Evolutionary conservation across 1,284 basidiomycete species (phyloP).

Genomic region (Calocybe gambosa): DNA sequence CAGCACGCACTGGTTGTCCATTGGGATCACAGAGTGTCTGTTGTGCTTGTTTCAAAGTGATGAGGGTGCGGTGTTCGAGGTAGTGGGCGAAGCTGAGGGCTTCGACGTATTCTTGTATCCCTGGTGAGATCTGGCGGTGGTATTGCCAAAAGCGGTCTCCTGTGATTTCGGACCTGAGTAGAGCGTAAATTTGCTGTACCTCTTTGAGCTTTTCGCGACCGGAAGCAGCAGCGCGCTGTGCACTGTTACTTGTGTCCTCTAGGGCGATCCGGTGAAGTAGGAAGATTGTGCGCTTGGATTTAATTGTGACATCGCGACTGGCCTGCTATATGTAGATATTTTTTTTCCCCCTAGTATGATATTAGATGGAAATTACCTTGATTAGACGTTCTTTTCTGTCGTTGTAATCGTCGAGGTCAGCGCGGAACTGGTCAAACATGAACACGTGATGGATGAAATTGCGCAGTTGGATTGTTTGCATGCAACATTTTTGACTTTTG

Average conservation of each 20-base stretch:
- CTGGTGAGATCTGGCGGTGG: constrained; percentile 69
- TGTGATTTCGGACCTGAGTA: constrained; percentile 58
- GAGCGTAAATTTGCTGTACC: constrained; percentile 61
- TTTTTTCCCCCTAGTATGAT: no score
- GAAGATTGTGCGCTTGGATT: constrained; percentile 96
- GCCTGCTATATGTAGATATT: no score
- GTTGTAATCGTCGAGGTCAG: constrained; percentile 68
- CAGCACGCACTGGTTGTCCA: constrained; percentile 51
- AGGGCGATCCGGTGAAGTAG: constrained; percentile 77
- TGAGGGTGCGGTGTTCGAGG: constrained; percentile 66
- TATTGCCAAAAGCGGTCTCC: constrained; percentile 80
- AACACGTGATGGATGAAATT: constrained; percentile 13
- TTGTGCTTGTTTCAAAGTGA: constrained; percentile 71
- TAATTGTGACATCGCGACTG: constrained; percentile 82
- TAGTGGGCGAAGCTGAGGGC: constrained; percentile 88
- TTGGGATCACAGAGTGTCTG: constrained; percentile 50
- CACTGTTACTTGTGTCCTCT: constrained; percentile 38
- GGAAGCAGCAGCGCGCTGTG: constrained; percentile 43
- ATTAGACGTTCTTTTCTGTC: constrained; percentile 78
- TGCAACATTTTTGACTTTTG: not conserved
- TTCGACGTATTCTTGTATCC: constrained; percentile 91
- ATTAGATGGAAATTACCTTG: constrained; percentile 62
- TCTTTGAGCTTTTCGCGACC: constrained; percentile 67
- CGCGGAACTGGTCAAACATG: constrained; percentile 50
- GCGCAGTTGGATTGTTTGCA: constrained; percentile 1